Evolutionary conservation across 2,329 filamentous ascomycete genomes (phyloP), one percentile per base, ranked within the genome.

Genomic region (Neophaeococcomyces mojaviensis): DNA sequence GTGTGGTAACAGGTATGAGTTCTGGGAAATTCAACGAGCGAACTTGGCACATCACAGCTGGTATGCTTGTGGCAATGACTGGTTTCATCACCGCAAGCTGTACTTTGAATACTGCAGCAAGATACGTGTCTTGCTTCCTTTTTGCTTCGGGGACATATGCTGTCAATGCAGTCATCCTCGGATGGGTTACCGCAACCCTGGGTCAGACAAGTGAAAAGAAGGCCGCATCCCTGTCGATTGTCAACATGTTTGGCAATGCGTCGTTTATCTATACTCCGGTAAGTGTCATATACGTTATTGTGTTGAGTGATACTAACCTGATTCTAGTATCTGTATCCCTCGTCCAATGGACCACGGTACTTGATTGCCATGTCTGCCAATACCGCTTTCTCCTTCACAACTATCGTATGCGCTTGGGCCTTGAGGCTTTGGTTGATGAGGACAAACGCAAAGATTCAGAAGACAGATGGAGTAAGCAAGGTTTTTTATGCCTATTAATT

Each of bases 191-290:
- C 68, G 43, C 59, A 68, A 3, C 58, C 68, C 4, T 57, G 68
- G 2, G 68, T 63, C 58, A 69, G 69, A 52, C 69, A 64, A 0
- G 65, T 68, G 44, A 67, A 0, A 71, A 71, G 53, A 65, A 67
- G 9, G 67, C 68, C 0, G 68, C 64, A 1, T 68, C 64, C 2
- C 62, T 60, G 2, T 68, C 68, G 3, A 46, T 70, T 15, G 62
- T 70, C 40, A 70, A 70, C 53, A 81, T 81, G 1, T 71, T 86
- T 4, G 77, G 75, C 15, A 87, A 88, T 60, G 71, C 32, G 24
- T 43, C 47, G 13, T 49, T 48, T 39, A 56, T 58, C 35, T 58
- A 55, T 54, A 50, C 50, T 8, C 51, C 52, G n/a, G n/a, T n/a
- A n/a, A n/a, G n/a, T n/a, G n/a, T n/a, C n/a, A n/a, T n/a, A n/a